phyloP scores from a whole-genome alignment of 805 yeast species.

The Candida dajiaensis region DNA sequence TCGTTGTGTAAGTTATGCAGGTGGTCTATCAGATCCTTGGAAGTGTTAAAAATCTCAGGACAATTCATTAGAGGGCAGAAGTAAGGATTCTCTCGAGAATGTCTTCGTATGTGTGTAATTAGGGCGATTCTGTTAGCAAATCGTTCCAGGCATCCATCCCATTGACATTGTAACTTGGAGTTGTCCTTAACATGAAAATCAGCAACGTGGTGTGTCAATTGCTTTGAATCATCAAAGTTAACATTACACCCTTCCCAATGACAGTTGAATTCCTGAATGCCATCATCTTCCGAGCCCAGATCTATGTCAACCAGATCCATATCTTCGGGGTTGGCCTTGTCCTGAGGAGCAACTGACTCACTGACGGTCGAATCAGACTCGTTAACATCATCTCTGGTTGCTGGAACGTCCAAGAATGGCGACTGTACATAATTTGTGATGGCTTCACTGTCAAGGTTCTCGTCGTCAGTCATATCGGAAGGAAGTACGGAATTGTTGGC shows the following conservation, averaged over 20 bases:
- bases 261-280: conserved; percentile 5
- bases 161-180: neutral
- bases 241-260: conserved; percentile 10
- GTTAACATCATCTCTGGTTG: neutral
- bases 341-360: neutral
- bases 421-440: neutral
- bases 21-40: conserved; percentile 62
- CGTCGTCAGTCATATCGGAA: conserved; percentile 7
- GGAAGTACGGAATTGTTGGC: neutral
- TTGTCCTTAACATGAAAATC: conserved; percentile 5
- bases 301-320: neutral
- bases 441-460: neutral
- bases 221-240: neutral
- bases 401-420: neutral
- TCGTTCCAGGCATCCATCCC: conserved; percentile 1
- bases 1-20: conserved; percentile 46
- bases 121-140: conserved; percentile 20
- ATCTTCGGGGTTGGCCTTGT: conserved; percentile 1
- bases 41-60: conserved; percentile 48
- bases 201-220: conserved; percentile 8
- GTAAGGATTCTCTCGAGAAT: conserved; percentile 63
- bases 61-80: conserved; percentile 66
- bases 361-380: neutral
- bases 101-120: conserved; percentile 57
- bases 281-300: neutral